Evolutionary conservation across 2,329 filamentous ascomycete genomes (phyloP).

Genomic region (Aspergillus phoenicis): DNA sequence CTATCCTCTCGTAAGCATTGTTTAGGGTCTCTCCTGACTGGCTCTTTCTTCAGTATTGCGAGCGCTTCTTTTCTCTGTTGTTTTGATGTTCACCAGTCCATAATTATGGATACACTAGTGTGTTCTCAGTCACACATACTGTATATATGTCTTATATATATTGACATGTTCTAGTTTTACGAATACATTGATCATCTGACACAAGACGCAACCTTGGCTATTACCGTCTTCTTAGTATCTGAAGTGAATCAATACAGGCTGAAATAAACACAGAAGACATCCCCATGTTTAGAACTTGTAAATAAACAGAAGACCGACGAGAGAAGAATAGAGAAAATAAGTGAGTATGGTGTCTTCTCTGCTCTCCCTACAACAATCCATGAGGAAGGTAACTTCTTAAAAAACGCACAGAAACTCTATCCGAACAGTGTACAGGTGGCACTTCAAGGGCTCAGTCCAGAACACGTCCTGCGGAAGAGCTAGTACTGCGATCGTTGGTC

Average conservation of each 20-base stretch:
- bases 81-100: neutral
- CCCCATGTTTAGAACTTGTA: neutral
- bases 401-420: neutral
- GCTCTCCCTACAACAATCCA: neutral
- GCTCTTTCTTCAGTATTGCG: neutral
- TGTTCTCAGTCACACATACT: neutral
- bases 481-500: conserved; percentile 81
- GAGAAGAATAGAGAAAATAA: neutral
- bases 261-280: neutral
- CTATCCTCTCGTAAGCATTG: too few species aligned
- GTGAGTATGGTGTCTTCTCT: neutral
- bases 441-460: conserved; percentile 35
- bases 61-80: neutral
- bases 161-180: neutral
- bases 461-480: conserved; percentile 76
- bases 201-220: neutral
- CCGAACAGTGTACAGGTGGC: neutral
- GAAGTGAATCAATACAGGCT: neutral
- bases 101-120: neutral
- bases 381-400: too few species aligned
- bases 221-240: neutral
- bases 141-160: neutral
- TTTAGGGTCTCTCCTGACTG: neutral
- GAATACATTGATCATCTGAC: neutral
- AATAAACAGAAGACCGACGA: neutral